These are phyloP conservation scores for Camellia granthamiana DNA, from an alignment of 148 eudicot species.

Conservation along the genomic window DNA sequence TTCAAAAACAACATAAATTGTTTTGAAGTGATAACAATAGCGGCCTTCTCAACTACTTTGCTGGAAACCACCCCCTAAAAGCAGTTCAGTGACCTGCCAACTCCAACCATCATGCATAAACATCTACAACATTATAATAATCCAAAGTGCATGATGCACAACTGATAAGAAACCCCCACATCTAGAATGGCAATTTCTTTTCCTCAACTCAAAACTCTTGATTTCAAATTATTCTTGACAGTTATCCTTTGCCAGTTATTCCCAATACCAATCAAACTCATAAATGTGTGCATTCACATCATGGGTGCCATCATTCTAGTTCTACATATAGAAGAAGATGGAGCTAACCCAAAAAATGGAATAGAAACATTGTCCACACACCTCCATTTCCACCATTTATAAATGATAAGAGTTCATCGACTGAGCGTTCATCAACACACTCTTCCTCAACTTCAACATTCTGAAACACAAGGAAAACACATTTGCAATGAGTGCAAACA, in stretches of 20 bases:
- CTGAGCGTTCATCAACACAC: slow-evolving; percentile 67
- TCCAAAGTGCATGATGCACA: no score
- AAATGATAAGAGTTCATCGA: slow-evolving; percentile 78
- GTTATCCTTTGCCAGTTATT: no score
- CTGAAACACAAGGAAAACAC: slow-evolving; percentile 39
- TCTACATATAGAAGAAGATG: background rate
- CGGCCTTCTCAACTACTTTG: background rate
- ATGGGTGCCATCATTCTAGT: background rate
- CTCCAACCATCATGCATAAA: background rate
- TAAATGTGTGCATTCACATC: no score
- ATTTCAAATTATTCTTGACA: no score
- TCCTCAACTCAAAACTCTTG: no score
- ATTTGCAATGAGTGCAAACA: background rate
- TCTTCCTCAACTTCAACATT: slow-evolving; percentile 59
- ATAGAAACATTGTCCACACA: slow-evolving; percentile 12
- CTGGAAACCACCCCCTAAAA: background rate
- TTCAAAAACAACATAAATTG: background rate
- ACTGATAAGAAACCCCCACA: no score
- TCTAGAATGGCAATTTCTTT: no score
- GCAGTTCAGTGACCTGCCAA: background rate
- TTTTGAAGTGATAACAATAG: background rate
- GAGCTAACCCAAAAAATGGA: background rate
- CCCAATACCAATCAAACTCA: no score
- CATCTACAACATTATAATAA: no score
- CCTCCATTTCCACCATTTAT: slow-evolving; percentile 76